phyloP scores from a whole-genome alignment of 2,329 filamentous ascomycete genomes.

The Fusarium pseudonygamai region DNA sequence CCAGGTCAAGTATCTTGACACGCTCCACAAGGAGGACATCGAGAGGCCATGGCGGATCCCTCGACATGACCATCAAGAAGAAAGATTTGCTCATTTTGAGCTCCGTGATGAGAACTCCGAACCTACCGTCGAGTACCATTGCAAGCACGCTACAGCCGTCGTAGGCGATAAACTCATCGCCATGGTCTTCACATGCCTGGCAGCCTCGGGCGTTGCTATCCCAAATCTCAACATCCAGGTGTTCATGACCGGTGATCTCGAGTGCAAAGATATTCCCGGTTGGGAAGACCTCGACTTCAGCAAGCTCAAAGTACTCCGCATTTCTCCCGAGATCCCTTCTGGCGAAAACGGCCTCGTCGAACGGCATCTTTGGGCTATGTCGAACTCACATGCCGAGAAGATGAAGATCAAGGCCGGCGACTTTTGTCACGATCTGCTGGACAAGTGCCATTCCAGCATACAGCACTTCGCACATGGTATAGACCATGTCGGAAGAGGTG shows the following conservation, averaged over 20 bases:
- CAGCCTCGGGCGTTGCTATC: background rate
- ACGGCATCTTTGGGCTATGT: background rate
- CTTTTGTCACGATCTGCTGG: background rate
- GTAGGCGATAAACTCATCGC: background rate
- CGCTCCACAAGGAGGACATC: accelerated
- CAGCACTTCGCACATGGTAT: background rate
- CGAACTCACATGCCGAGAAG: background rate
- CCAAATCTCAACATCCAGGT: background rate
- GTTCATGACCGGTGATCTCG: background rate
- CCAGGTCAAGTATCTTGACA: background rate
- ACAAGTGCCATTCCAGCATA: background rate
- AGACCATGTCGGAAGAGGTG: background rate
- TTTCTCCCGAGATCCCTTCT: background rate
- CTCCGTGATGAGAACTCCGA: background rate
- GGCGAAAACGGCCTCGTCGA: background rate
- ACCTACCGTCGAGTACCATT: background rate
- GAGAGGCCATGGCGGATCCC: background rate
- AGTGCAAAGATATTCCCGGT: background rate
- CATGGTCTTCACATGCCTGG: background rate
- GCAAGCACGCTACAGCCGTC: background rate
- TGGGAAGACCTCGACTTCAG: background rate
- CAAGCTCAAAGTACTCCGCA: background rate
- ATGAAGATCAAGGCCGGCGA: background rate
- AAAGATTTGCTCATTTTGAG: background rate
- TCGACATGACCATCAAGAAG: background rate